phyloP scores from a whole-genome alignment of 139 green algal species.

The Nannochloris sp. region DNA sequence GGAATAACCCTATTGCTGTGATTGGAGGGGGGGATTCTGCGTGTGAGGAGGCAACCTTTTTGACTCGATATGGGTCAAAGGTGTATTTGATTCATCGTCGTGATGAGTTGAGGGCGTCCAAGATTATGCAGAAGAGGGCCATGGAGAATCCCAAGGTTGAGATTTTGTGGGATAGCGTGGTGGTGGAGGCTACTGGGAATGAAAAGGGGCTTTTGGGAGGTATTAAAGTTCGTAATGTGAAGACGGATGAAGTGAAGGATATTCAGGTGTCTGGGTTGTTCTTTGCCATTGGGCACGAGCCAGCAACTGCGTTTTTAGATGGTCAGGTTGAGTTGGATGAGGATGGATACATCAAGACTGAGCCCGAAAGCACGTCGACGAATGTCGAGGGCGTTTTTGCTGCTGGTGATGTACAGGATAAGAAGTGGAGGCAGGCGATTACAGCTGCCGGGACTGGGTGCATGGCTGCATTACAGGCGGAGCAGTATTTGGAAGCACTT shows the following conservation, averaged over 20 bases:
- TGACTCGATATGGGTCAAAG: slow-evolving; percentile 64
- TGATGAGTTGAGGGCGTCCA: slow-evolving; percentile 69
- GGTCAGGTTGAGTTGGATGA: slow-evolving; percentile 78
- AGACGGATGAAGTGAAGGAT: slow-evolving; percentile 37
- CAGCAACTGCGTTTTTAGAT: slow-evolving; percentile 61
- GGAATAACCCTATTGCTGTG: slow-evolving; percentile 65
- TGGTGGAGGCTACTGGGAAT: slow-evolving; percentile 60
- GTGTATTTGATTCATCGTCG: slow-evolving; percentile 84
- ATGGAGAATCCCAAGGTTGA: slow-evolving; percentile 75
- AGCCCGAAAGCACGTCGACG: slow-evolving; percentile 40
- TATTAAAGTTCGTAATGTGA: slow-evolving; percentile 53
- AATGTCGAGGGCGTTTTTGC: slow-evolving; percentile 80
- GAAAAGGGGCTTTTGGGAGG: slow-evolving; percentile 45
- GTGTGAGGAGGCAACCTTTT: slow-evolving; percentile 71
- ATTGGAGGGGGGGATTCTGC: slow-evolving; percentile 72
- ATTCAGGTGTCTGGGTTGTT: slow-evolving; percentile 57
- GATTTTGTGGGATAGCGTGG: slow-evolving; percentile 53
- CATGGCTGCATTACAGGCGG: slow-evolving; percentile 83
- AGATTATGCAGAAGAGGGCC: slow-evolving; percentile 61
- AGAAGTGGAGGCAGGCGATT: slow-evolving; percentile 78
- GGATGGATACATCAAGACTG: slow-evolving; percentile 72
- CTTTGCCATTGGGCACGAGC: slow-evolving; percentile 89
- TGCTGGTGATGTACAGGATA: slow-evolving; percentile 89
- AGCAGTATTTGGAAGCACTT: slow-evolving; percentile 77
- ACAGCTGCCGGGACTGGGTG: slow-evolving; percentile 92